Conservation (phyloP, 768 basidiomycete species). For the Serendipita sp. region DNA sequence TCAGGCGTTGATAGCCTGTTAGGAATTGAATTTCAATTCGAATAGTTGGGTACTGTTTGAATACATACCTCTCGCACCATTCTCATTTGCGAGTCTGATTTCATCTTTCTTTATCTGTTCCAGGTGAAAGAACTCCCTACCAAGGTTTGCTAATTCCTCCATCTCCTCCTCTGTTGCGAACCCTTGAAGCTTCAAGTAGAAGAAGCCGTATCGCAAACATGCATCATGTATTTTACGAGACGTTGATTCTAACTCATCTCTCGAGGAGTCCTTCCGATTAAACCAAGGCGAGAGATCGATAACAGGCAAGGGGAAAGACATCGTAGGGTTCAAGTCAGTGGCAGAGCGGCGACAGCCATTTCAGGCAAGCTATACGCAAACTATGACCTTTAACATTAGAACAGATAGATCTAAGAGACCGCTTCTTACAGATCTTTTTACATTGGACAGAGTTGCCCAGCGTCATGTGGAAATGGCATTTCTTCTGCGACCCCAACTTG, state of each 20-base stretch:
- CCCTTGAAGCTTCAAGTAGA: constrained; percentile 60
- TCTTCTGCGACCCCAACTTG: background rate
- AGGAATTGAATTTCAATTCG: background rate
- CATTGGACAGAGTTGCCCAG: background rate
- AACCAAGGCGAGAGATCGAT: constrained; percentile 59
- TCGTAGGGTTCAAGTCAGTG: background rate
- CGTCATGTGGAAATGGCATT: background rate
- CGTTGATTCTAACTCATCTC: constrained; percentile 11
- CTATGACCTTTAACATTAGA: too few species aligned
- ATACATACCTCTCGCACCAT: constrained; percentile 52
- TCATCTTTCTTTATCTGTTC: constrained; percentile 66
- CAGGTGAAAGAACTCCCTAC: constrained; percentile 52
- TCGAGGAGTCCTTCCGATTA: constrained; percentile 25
- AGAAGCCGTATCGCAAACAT: constrained; percentile 71
- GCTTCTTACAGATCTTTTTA: too few species aligned
- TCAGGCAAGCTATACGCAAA: too few species aligned
- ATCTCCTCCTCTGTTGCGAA: constrained; percentile 42
- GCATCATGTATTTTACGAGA: constrained; percentile 46
- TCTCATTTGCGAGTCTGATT: constrained; percentile 49
- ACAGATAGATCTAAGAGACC: too few species aligned
- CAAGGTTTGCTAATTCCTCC: constrained; percentile 46
- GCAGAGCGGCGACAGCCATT: too few species aligned
- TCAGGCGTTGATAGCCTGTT: constrained; percentile 61
- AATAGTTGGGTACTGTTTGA: background rate
- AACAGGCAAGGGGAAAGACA: constrained; percentile 34